phyloP scores from a whole-genome alignment of 805 yeast species.

The Zygotorulaspora danielsina region DNA sequence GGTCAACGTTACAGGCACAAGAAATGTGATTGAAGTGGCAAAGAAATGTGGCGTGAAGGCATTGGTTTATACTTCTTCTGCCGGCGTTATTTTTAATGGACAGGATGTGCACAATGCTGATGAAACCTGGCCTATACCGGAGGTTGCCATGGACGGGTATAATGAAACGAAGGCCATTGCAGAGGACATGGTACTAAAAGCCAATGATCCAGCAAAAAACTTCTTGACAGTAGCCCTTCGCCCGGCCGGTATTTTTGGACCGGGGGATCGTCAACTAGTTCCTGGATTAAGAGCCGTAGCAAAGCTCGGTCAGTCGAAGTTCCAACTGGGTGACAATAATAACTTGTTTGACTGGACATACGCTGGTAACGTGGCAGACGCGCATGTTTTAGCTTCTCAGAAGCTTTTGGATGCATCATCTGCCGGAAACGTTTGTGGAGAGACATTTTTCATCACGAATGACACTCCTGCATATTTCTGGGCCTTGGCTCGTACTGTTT shows the following conservation, averaged over 20 bases:
- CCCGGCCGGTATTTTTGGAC: slow-evolving; percentile 98
- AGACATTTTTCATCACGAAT: slow-evolving; percentile 85
- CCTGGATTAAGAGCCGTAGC: slow-evolving; percentile 89
- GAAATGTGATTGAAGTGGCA: slow-evolving; percentile 63
- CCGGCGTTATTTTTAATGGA: slow-evolving; percentile 97
- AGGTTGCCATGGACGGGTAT: slow-evolving; percentile 91
- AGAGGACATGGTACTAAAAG: slow-evolving; percentile 71
- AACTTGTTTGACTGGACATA: slow-evolving; percentile 95
- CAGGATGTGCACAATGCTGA: slow-evolving; percentile 86
- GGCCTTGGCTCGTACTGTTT: slow-evolving; percentile 93
- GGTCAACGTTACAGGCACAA: slow-evolving; percentile 89
- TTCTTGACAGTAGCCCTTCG: slow-evolving; percentile 81
- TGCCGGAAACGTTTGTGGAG: slow-evolving; percentile 62
- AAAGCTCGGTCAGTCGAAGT: slow-evolving; percentile 76
- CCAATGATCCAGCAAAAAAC: slow-evolving; percentile 53
- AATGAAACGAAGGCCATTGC: slow-evolving; percentile 93
- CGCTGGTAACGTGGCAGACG: slow-evolving; percentile 97
- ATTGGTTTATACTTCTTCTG: slow-evolving; percentile 91
- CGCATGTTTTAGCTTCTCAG: slow-evolving; percentile 90
- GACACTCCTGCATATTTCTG: slow-evolving; percentile 95
- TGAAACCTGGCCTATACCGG: slow-evolving; percentile 91
- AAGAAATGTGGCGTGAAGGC: slow-evolving; percentile 49
- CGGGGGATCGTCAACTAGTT: slow-evolving; percentile 94
- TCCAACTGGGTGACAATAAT: slow-evolving; percentile 91
- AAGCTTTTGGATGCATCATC: slow-evolving; percentile 51